Evolutionary conservation across 768 basidiomycete genomes (phyloP).

Genomic region (Leccinum rimulosum): DNA sequence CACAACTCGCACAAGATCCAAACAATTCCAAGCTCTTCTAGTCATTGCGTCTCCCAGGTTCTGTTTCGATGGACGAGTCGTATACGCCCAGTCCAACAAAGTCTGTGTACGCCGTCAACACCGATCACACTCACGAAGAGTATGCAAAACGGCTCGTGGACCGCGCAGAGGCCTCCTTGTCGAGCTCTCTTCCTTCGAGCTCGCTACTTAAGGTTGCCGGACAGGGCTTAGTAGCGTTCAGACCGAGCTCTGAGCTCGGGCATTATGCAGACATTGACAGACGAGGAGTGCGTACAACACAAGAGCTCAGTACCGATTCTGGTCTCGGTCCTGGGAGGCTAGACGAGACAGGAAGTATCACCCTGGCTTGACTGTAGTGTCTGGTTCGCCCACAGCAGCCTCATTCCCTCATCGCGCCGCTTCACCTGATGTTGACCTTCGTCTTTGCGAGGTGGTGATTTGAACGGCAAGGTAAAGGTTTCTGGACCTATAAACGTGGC

Average conservation of each 20-base stretch:
- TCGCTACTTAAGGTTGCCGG: constrained; percentile 41
- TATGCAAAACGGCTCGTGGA: constrained; percentile 42
- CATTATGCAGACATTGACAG: constrained; percentile 69
- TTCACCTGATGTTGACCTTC: constrained; percentile 49
- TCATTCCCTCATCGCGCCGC: constrained; percentile 37
- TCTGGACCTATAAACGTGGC: constrained; percentile 84
- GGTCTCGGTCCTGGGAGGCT: constrained; percentile 44
- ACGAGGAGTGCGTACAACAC: constrained; percentile 28
- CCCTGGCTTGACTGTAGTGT: constrained; percentile 51
- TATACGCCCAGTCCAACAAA: constrained; percentile 54
- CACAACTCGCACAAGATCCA: constrained; percentile 36
- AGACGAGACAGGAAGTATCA: constrained; percentile 60
- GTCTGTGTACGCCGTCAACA: constrained; percentile 45
- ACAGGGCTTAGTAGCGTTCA: constrained; percentile 34
- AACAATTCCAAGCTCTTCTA: constrained; percentile 60
- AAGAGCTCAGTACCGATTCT: constrained; percentile 51
- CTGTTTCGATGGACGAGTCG: constrained; percentile 23
- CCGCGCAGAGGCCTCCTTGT: constrained; percentile 57
- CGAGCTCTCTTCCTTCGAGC: constrained; percentile 52
- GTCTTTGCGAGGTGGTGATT: constrained; percentile 50
- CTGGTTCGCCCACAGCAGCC: constrained; percentile 42
- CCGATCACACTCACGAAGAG: constrained; percentile 27
- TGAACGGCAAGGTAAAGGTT: constrained; percentile 73
- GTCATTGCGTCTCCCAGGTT: constrained; percentile 33
- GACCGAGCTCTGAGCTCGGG: constrained; percentile 80